A percentile compares a stretch with the other conserved stretches of the same genome.
These are phyloP conservation scores for Cercospora brassicicola DNA, from an alignment of 2,329 filamentous ascomycete genomes.

Conservation along the genomic window DNA sequence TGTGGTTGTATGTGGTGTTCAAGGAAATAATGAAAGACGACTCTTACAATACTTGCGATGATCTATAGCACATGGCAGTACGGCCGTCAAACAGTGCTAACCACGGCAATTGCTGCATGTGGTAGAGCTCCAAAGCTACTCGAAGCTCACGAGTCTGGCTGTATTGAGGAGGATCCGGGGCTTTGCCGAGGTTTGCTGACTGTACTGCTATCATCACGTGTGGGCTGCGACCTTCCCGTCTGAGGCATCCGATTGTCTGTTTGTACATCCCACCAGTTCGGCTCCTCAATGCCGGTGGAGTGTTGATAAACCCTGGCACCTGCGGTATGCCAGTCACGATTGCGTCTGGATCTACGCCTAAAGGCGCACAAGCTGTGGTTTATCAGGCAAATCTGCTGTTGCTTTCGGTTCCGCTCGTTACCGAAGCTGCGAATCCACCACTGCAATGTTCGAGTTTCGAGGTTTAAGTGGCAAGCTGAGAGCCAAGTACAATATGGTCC, in stretches of 20 bases:
- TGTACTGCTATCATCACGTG: neutral
- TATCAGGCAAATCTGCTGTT: slow-evolving; percentile 6
- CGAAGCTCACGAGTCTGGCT: slow-evolving; percentile 11
- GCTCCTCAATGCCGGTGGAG: slow-evolving; percentile 7
- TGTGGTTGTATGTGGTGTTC: too few species aligned
- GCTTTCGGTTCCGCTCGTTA: slow-evolving; percentile 14
- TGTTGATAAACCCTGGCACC: neutral
- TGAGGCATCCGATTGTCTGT: neutral
- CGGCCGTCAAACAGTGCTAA: slow-evolving; percentile 1
- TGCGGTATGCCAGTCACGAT: neutral
- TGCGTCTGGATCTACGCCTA: slow-evolving; percentile 10
- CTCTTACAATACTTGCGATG: neutral
- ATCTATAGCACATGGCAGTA: neutral
- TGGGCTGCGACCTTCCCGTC: neutral
- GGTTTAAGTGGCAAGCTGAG: neutral
- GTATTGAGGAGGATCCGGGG: slow-evolving; percentile 2
- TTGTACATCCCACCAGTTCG: neutral
- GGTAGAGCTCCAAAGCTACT: slow-evolving; percentile 14
- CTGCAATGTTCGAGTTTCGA: neutral
- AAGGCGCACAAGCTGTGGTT: neutral
- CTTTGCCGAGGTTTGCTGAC: slow-evolving; percentile 4
- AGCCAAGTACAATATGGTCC: slow-evolving; percentile 6
- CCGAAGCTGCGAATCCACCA: slow-evolving; percentile 4
- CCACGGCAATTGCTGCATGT: slow-evolving; percentile 18
- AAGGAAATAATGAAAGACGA: neutral